Conservation (phyloP, 2,329 filamentous ascomycete species). For the Sclerotinia minor region DNA sequence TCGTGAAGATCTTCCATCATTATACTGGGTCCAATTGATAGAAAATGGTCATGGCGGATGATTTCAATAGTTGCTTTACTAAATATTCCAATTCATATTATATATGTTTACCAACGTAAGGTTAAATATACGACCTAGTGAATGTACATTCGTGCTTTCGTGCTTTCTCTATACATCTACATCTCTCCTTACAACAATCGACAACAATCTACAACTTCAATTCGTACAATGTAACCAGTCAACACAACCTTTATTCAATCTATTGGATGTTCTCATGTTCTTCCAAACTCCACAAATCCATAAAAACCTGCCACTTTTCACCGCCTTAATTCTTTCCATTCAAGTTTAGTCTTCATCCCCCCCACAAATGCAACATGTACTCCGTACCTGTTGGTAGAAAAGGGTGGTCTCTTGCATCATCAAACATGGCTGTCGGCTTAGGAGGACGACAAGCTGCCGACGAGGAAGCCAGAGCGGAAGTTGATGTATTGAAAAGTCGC, state of each 20-base stretch:
- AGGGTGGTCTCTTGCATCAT: conserved; percentile 34
- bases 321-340: neutral
- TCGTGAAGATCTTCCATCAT: neutral
- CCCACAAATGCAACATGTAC: conserved; percentile 10
- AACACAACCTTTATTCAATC: no score
- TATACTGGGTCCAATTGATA: neutral
- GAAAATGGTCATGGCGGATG: neutral
- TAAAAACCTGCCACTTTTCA: neutral
- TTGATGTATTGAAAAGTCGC: conserved; percentile 68
- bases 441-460: conserved; percentile 46
- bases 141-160: no score
- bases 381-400: conserved; percentile 26
- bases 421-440: conserved; percentile 39
- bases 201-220: neutral
- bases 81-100: no score
- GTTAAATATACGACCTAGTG: no score
- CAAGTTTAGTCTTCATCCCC: neutral
- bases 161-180: no score
- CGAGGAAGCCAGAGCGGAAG: conserved; percentile 68
- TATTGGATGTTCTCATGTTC: neutral
- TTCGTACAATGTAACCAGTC: neutral
- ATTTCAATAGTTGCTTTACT: no score
- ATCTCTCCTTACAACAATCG: neutral
- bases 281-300: no score
- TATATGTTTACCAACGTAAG: no score